Base-by-base conservation (phyloP, 805 yeast species). In the Ogataea ganodermae region DNA sequence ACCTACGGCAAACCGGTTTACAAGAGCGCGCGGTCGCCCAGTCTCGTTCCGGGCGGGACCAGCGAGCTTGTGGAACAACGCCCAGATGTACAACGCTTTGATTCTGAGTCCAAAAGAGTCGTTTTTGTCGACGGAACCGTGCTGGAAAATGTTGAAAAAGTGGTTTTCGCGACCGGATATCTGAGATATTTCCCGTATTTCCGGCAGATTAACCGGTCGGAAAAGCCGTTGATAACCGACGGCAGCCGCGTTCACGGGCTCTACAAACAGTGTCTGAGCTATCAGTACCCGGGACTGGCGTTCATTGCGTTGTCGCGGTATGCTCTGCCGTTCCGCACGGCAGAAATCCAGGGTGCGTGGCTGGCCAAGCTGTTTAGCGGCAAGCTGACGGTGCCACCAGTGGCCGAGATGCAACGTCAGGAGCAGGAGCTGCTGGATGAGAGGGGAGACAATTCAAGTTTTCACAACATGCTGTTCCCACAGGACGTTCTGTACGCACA, bases 101-200 rank as follows among this genome's bases (percentile, higher is more conserved):
- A 74, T 35, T 53, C 71, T 4, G 67, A 60, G 1, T 63, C 69
- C 1, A 66, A 68, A 28, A 48, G 62, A 0, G 74, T 82, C 1
- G 57, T 64, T 16, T 76, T 81, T 49, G 67, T 57, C 3, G 84
- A 82, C 57, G 88, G 83, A 1, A 47, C 66, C 1, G 58, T 55
- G 8, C 49, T 82, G 4, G 54, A 56, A 1, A 69, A 72, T 37
- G 78, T 84, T 27, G 87, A 83, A 43, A 62, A 61, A 23, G 65
- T 86, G 13, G 67, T 86, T n/a, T 84, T 81, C 61, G 85, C 85
- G 13, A 86, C 94, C 0, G 94, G 94, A 0, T 86, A 83, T 62
- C 69, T 78, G 42, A 80, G 79, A 54, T 76, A 80, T 17, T 73
- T 75, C 46, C 90, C 92, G 8, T 83, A 75, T 54, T 63, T 86